Evolutionary conservation across 768 basidiomycete genomes (phyloP).

Genomic region (Pleurotus citrinopileatus): DNA sequence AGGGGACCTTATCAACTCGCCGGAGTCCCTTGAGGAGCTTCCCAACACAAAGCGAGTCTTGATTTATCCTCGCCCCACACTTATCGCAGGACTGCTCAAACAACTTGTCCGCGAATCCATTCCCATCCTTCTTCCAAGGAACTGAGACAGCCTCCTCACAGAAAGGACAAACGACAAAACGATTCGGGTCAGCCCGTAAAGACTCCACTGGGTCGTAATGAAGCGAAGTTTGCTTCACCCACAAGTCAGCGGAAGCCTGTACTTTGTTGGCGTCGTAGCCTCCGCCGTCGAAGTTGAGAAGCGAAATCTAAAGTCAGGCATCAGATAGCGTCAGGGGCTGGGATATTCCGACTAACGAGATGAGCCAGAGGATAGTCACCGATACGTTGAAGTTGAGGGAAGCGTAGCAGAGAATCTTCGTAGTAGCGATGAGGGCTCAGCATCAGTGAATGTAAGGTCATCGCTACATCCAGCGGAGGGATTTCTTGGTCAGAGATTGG

Average conservation of each 20-base stretch:
- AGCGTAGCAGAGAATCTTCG: background rate
- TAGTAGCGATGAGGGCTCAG: background rate
- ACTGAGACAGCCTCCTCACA: background rate
- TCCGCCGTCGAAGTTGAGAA: background rate
- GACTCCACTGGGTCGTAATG: background rate
- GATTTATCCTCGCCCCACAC: background rate
- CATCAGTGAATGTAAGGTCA: background rate
- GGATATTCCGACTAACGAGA: background rate
- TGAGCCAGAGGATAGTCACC: background rate
- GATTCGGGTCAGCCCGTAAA: background rate
- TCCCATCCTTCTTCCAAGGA: background rate
- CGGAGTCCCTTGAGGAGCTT: background rate
- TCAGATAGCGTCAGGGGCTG: background rate
- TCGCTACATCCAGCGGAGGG: background rate
- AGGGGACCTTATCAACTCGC: background rate
- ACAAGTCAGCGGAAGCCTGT: background rate
- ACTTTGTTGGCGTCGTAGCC: background rate
- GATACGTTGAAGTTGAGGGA: background rate
- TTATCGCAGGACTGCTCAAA: background rate
- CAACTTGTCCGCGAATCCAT: too few species aligned
- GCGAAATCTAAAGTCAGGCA: background rate
- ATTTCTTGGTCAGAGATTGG: background rate
- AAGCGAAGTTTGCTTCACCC: background rate
- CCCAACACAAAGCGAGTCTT: background rate
- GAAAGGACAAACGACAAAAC: background rate